Conservation (phyloP, 257 asterid genomes). For the Solanum bulbocastanum region DNA sequence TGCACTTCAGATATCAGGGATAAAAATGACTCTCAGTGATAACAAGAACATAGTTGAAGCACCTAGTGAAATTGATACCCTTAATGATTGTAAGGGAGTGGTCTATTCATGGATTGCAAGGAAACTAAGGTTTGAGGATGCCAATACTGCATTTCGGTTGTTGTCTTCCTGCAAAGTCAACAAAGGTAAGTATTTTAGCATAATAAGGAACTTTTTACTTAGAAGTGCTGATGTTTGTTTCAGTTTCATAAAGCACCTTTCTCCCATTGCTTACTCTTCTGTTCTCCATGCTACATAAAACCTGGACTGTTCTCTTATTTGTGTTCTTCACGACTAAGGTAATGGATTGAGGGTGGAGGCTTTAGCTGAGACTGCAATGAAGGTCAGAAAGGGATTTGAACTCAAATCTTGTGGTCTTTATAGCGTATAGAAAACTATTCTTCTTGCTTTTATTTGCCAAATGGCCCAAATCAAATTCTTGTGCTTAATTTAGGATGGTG, state of each 20-base stretch:
- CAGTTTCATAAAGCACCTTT: not conserved
- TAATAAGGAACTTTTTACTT: not conserved
- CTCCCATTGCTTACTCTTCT: not conserved
- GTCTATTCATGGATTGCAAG: slow-evolving; percentile 82
- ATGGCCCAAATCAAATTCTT: not conserved
- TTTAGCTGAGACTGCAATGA: not conserved
- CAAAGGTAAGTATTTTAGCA: slow-evolving; percentile 42
- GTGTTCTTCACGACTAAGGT: not conserved
- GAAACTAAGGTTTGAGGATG: slow-evolving; percentile 64
- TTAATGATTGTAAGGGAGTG: slow-evolving; percentile 86
- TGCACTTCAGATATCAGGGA: slow-evolving; percentile 66
- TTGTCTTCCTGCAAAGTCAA: slow-evolving; percentile 95
- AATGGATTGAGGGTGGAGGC: not conserved
- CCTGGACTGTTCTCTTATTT: not conserved
- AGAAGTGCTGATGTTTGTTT: not conserved
- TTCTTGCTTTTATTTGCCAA: not conserved
- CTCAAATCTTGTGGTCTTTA: not conserved
- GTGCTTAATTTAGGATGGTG: not conserved
- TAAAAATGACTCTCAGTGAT: slow-evolving; percentile 34
- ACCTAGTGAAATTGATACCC: slow-evolving; percentile 38
- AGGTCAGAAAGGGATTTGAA: not conserved
- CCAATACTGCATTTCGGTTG: slow-evolving; percentile 71
- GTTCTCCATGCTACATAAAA: not conserved
- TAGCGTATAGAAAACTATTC: not conserved
- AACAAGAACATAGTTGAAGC: slow-evolving; percentile 47